These are phyloP conservation scores for Penicillium canariense DNA, from an alignment of 495 filamentous ascomycete genomes.

Conservation along the genomic window DNA sequence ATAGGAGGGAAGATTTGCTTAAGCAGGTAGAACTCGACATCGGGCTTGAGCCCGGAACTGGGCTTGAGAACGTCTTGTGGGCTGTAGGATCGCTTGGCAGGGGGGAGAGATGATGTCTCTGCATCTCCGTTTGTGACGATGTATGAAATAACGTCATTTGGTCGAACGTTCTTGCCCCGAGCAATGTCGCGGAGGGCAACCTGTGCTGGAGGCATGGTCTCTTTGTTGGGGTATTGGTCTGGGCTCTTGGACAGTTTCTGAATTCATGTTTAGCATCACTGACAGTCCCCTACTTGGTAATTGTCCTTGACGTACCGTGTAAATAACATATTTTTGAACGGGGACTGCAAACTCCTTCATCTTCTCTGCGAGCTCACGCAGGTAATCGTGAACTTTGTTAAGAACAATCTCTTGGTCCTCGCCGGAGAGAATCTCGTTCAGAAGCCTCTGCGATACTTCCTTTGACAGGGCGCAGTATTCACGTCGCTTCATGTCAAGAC, in stretches of 20 bases:
- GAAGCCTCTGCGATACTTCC: constrained; percentile 76
- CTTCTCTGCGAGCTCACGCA: constrained; percentile 73
- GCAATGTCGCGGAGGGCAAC: constrained; percentile 87
- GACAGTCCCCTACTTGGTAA: no score
- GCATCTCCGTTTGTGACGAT: constrained; percentile 81
- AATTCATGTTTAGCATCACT: constrained; percentile 14
- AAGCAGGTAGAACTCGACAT: constrained; percentile 93
- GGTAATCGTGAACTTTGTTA: constrained; percentile 86
- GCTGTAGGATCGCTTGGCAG: constrained; percentile 84
- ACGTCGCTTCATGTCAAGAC: constrained; percentile 93
- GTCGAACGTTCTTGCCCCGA: constrained; percentile 80
- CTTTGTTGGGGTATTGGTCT: constrained; percentile 86
- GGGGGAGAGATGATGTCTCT: constrained; percentile 58
- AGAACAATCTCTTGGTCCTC: constrained; percentile 89
- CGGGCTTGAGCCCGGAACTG: constrained; percentile 71
- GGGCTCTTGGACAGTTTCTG: constrained; percentile 90
- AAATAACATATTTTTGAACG: constrained; percentile 88
- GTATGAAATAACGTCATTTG: constrained; percentile 94
- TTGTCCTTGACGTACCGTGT: constrained; percentile 55
- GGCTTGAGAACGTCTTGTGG: constrained; percentile 80
- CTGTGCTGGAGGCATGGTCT: constrained; percentile 96
- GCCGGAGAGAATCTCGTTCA: constrained; percentile 90
- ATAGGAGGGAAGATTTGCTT: constrained; percentile 99
- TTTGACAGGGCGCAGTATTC: constrained; percentile 95
- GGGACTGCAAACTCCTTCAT: constrained; percentile 78